Evolutionary conservation across 192 early-diverging fungal species (phyloP), one percentile per base, ranked within the genome.

Genomic region (Gigaspora rosea): DNA sequence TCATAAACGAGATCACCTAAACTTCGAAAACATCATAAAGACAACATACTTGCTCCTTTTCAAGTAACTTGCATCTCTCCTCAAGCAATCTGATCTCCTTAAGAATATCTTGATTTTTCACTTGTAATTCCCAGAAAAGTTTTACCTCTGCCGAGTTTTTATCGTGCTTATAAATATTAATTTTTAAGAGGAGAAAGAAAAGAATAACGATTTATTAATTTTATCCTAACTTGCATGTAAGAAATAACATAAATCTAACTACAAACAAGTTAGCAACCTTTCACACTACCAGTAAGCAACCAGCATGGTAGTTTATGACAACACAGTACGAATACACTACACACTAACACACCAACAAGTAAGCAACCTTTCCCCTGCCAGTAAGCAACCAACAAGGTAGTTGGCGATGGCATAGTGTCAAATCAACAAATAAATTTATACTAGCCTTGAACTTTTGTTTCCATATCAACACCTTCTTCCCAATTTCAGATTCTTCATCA

Each of bases 181-280:
- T 66, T 66, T 66, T 47, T 66, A 66, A 66, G 16, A n/a, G 16
- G 64, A 66, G 36, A 66, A 66, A 66, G 64, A 66, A 59, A 33
- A 71, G 69, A 71, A 71, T 52, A 15, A 46, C 11, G 51, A 54
- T 52, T 71, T 71, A 71, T 52, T 52, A 71, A 71, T 52, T 71
- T 71, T 52, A 71, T 71, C 69, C 64, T 66, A 71, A 71, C 47
- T 54, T 52, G 69, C 47, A 71, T 71, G 51, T 71, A 71, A 71
- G 51, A 71, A 52, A 52, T 52, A 71, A 49, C 69, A 71, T 41
- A 41, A 41, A 41, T 41, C 5, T 41, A 41, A 41, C 36, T 41
- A 41, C 36, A 41, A 41, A 41, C 36, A 41, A 41, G 36, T 41
- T 41, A 41, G 36, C 36, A 69, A 69, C 67, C 67, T 69, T 69